Evolutionary conservation across 306 rosid species (phyloP).

Genomic region (Myrica gale): DNA sequence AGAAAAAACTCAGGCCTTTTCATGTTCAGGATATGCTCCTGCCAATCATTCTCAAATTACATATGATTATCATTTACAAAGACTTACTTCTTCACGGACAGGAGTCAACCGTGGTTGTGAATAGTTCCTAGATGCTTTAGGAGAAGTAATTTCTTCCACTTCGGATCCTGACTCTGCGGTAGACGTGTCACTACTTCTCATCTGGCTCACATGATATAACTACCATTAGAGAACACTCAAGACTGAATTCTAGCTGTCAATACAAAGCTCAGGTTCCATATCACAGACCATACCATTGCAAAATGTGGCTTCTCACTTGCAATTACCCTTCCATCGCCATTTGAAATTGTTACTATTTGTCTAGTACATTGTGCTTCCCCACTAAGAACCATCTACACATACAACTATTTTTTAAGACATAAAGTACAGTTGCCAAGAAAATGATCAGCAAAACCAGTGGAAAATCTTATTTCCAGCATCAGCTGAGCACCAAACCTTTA

Average conservation of each 20-base stretch:
- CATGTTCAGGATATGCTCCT: not conserved
- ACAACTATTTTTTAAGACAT: constrained; percentile 26
- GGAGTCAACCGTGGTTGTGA: constrained; percentile 70
- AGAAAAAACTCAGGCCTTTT: not conserved
- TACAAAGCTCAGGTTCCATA: constrained; percentile 19
- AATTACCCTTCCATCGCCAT: constrained; percentile 51
- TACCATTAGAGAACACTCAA: constrained; percentile 17
- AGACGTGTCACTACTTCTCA: constrained; percentile 84
- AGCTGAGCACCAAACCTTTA: constrained; percentile 54
- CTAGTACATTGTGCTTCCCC: constrained; percentile 71
- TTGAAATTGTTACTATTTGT: constrained; percentile 67
- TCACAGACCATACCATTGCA: constrained; percentile 43
- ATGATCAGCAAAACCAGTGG: constrained; percentile 7
- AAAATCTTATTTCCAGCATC: not conserved
- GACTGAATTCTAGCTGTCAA: not conserved
- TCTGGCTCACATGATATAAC: constrained; percentile 37
- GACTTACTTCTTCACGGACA: constrained; percentile 80
- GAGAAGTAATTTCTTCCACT: constrained; percentile 80
- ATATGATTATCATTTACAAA: constrained; percentile 8
- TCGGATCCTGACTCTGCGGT: constrained; percentile 93
- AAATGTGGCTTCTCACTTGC: constrained; percentile 56
- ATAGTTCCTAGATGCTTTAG: constrained; percentile 59
- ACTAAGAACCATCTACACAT: constrained; percentile 62
- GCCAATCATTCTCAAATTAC: constrained; percentile 1
- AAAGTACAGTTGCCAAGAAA: constrained; percentile 10